Percentiles rank a stretch among this genome's conserved stretches.
phyloP scores from a whole-genome alignment of 1,139 yeast genomes.

The Debaryomyces psychrophilus region DNA sequence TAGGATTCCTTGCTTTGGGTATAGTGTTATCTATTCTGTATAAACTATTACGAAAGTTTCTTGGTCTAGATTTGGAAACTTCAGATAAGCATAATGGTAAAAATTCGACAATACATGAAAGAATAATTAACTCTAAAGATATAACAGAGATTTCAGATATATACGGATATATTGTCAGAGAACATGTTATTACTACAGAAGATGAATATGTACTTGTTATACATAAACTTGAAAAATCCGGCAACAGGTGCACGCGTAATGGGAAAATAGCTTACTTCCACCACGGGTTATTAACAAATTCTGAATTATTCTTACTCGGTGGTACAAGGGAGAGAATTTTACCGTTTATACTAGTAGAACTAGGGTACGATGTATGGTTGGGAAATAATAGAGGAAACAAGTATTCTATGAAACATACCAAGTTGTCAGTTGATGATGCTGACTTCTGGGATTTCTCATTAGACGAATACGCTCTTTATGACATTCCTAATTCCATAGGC shows the following conservation, averaged over 20 bases:
- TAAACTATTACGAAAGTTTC: not conserved
- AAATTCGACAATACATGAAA: constrained; percentile 3
- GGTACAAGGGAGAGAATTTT: constrained; percentile 33
- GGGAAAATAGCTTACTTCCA: constrained; percentile 44
- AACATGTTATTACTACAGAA: constrained; percentile 63
- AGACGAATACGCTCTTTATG: constrained; percentile 83
- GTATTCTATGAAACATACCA: constrained; percentile 43
- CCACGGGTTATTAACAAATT: constrained; percentile 50
- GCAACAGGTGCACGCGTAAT: not conserved
- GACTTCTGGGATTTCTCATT: constrained; percentile 84
- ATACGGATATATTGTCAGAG: constrained; percentile 68
- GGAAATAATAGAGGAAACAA: constrained; percentile 43
- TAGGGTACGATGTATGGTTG: constrained; percentile 42
- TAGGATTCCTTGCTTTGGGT: constrained; percentile 1
- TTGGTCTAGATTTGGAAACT: constrained; percentile 2
- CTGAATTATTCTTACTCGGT: constrained; percentile 49
- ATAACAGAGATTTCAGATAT: constrained; percentile 66
- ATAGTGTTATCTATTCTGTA: constrained; percentile 1
- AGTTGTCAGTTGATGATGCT: constrained; percentile 41
- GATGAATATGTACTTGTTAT: constrained; percentile 47
- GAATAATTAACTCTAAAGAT: constrained; percentile 42
- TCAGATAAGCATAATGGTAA: not conserved
- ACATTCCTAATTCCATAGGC: constrained; percentile 74
- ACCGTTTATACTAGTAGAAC: constrained; percentile 33
- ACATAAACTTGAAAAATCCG: constrained; percentile 34